Conservation (phyloP, 2,329 filamentous ascomycete species). For the Aspergillus viridinutans region DNA sequence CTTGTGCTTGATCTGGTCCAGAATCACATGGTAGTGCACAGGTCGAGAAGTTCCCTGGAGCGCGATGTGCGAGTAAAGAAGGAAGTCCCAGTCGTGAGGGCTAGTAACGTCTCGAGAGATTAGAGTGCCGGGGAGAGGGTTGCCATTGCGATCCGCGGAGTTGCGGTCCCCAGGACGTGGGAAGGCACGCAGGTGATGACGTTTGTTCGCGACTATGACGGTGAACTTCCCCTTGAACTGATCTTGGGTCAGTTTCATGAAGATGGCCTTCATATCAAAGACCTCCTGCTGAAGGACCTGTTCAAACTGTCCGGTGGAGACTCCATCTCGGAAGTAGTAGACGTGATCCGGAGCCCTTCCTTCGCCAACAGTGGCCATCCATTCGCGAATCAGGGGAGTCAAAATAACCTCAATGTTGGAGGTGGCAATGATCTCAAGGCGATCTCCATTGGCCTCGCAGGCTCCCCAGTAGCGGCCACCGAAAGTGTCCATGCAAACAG, state of each 20-base stretch:
- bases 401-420: slow-evolving; percentile 65
- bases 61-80: slow-evolving; percentile 65
- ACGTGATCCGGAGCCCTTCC: slow-evolving; percentile 65
- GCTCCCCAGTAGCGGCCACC: slow-evolving; percentile 73
- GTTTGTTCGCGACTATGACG: slow-evolving; percentile 85
- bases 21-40: slow-evolving; percentile 84
- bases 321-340: slow-evolving; percentile 90
- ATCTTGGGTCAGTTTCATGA: slow-evolving; percentile 40
- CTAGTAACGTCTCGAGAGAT: slow-evolving; percentile 88
- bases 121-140: slow-evolving; percentile 79
- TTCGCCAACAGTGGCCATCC: slow-evolving; percentile 54
- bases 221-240: slow-evolving; percentile 64
- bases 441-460: slow-evolving; percentile 77
- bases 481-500: slow-evolving; percentile 69
- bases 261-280: slow-evolving; percentile 59
- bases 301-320: slow-evolving; percentile 79
- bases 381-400: slow-evolving; percentile 58
- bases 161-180: slow-evolving; percentile 53
- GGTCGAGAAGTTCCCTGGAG: slow-evolving; percentile 93
- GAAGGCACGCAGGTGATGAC: slow-evolving; percentile 92
- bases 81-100: slow-evolving; percentile 87
- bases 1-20: slow-evolving; percentile 69
- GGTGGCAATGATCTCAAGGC: slow-evolving; percentile 71
- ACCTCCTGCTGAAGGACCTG: slow-evolving; percentile 80
- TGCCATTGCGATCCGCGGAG: slow-evolving; percentile 68